Base-by-base conservation (phyloP, 2,329 filamentous ascomycete genomes). In the Xylariaceae sp. region DNA sequence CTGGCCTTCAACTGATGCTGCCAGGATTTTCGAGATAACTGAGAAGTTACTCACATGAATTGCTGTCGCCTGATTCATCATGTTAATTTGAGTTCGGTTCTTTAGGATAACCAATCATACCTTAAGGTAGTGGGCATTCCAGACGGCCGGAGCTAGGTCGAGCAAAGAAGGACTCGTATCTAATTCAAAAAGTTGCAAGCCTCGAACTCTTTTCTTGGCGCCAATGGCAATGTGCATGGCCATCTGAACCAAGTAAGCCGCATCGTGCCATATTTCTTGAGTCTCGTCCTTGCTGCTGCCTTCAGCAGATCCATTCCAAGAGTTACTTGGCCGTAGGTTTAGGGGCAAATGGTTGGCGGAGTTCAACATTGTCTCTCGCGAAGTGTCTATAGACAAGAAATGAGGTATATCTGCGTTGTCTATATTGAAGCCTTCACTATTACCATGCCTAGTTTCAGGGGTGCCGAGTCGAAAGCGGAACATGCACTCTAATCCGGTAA, bases 81-180 rank as follows among this genome's bases (percentile, higher is more conserved):
- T 32, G 37, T 59, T 50, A 59, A 56, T 49, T 20, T 37, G 40
- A 26, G 21, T 16, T 46, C 14, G n/a, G 20, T 20, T 45, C 26
- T 12, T 18, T 40, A 20, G 21, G 41, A 23, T 37, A n/a, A 37
- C 19, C 40, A 6, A 52, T 18, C 19, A 14, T 23, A 68, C 71
- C 63, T 69, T 62, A 16, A 72, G 66, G 57, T 74, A 72, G 9
- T 59, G 62, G 14, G 66, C 61, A 47, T 73, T 71, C 69, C 71
- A 74, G 1, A 73, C 68, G 41, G 64, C 60, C 12, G 71, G 71
- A 3, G 71, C 70, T 50, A 73, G 51, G 12, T 70, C 68, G 16
- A 70, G 63, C 26, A 72, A 47, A 2, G 68, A 63, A 1, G 65
- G 64, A 18, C 48, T 47, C 7, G 20, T 40, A 46, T 52, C 23